A percentile compares a stretch with the other conserved stretches of the same genome.
These are phyloP conservation scores for Xylaria multiplex DNA, from an alignment of 2,329 filamentous ascomycete genomes.

Conservation along the genomic window DNA sequence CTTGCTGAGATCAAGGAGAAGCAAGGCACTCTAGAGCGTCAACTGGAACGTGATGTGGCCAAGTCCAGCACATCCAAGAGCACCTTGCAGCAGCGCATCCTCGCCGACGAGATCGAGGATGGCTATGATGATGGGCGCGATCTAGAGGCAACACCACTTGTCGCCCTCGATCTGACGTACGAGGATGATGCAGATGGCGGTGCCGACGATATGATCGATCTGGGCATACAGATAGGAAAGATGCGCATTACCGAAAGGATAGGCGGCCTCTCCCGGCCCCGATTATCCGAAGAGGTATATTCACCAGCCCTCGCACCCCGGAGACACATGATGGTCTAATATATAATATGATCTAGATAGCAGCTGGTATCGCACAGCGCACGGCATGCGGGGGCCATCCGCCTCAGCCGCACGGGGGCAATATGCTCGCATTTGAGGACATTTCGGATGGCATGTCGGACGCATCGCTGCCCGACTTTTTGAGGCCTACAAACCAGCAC, in stretches of 20 bases:
- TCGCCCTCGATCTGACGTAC: constrained; percentile 73
- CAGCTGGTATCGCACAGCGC: constrained; percentile 48
- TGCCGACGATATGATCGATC: constrained; percentile 72
- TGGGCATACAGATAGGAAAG: constrained; percentile 76
- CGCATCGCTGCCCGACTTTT: constrained; percentile 59
- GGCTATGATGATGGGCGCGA: constrained; percentile 69
- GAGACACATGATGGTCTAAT: constrained; percentile 19
- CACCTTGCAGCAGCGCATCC: constrained; percentile 51
- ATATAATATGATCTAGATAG: constrained; percentile 45
- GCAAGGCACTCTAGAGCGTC: constrained; percentile 75
- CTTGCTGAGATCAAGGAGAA: constrained; percentile 82
- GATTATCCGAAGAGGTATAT: constrained; percentile 74
- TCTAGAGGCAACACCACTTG: constrained; percentile 70
- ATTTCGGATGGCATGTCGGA: constrained; percentile 42
- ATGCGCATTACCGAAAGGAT: constrained; percentile 79
- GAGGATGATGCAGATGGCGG: constrained; percentile 67
- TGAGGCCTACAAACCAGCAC: constrained; percentile 72
- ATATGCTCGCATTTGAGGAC: constrained; percentile 42
- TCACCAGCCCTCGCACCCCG: constrained; percentile 18
- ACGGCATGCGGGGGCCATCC: constrained; percentile 37
- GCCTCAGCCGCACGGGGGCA: constrained; percentile 38
- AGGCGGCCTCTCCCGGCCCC: constrained; percentile 76
- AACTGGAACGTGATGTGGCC: constrained; percentile 74
- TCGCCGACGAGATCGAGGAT: constrained; percentile 63
- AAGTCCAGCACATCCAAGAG: constrained; percentile 52